phyloP scores from a whole-genome alignment of 148 eudicot species.

The Rhododendron vialii region DNA sequence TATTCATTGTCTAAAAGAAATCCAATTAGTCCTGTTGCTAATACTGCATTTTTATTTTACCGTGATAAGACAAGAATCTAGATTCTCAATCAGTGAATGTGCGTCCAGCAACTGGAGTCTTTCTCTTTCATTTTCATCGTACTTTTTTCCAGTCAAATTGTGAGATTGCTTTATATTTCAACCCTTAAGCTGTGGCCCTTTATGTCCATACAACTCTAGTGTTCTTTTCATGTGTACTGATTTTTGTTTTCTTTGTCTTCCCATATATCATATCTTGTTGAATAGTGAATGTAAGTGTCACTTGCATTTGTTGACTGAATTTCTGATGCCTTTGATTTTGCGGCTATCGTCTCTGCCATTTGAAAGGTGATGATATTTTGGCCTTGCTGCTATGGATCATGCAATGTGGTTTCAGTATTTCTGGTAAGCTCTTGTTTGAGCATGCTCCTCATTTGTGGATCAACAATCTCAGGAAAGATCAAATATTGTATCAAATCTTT shows the following conservation, averaged over 20 bases:
- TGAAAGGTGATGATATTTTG: neutral
- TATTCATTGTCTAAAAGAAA: neutral
- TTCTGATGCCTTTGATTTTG: neutral
- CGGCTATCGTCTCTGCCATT: neutral
- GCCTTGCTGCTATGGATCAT: neutral
- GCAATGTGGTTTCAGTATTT: neutral
- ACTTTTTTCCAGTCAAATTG: neutral
- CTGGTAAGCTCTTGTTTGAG: neutral
- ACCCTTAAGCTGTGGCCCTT: neutral
- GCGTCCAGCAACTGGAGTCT: neutral
- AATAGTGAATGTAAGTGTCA: neutral
- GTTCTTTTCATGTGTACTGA: too few relatives aligned
- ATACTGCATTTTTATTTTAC: neutral
- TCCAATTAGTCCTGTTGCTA: neutral
- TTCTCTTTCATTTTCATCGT: neutral
- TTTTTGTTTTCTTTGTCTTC: too few relatives aligned
- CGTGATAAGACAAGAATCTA: neutral
- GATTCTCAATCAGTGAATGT: neutral
- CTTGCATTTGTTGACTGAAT: neutral
- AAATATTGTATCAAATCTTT: neutral
- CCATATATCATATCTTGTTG: neutral
- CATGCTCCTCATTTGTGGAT: neutral
- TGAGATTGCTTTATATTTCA: neutral
- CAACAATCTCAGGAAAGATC: neutral
- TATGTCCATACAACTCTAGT: neutral